Percentiles rank a stretch among this genome's conserved stretches.
Conservation (phyloP, 495 filamentous ascomycete genomes). For the Bacidia gigantensis region DNA sequence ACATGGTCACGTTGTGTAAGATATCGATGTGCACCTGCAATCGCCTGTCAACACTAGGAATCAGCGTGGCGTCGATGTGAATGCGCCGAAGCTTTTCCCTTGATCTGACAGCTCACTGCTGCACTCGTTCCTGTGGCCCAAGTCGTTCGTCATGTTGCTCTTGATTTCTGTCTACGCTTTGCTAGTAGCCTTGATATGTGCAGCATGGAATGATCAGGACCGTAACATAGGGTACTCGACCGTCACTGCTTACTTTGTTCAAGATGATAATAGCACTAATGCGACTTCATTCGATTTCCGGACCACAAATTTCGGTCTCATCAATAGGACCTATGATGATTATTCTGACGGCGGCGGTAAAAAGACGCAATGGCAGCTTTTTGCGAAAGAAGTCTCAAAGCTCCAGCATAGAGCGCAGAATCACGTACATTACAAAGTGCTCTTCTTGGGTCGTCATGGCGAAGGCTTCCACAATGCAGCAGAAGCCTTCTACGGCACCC, state of each 20-base stretch:
- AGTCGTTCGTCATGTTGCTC: background rate
- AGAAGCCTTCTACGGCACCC: constrained; percentile 47
- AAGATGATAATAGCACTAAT: constrained; percentile 52
- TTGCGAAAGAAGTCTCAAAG: constrained; percentile 39
- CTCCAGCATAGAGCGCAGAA: constrained; percentile 37
- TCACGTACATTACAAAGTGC: constrained; percentile 49
- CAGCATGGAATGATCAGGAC: background rate
- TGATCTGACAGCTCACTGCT: too few species aligned
- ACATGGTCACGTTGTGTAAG: too few species aligned
- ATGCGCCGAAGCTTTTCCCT: background rate
- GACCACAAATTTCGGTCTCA: constrained; percentile 51
- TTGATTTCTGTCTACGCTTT: background rate
- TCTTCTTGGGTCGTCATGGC: constrained; percentile 58
- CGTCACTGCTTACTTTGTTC: constrained; percentile 55
- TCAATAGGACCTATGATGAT: constrained; percentile 41
- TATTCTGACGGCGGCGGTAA: constrained; percentile 24
- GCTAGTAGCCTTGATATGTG: background rate
- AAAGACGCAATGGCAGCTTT: constrained; percentile 53
- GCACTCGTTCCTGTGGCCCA: background rate
- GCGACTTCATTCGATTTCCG: constrained; percentile 54
- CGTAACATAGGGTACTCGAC: constrained; percentile 38
- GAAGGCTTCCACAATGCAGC: constrained; percentile 57
- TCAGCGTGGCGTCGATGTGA: too few species aligned
- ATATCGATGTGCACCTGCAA: too few species aligned
- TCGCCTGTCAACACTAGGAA: too few species aligned